A percentile compares a stretch with the other conserved stretches of the same genome.
Evolutionary conservation across 495 filamentous ascomycete species (phyloP).

Genomic region (Oleoguttula mirabilis): DNA sequence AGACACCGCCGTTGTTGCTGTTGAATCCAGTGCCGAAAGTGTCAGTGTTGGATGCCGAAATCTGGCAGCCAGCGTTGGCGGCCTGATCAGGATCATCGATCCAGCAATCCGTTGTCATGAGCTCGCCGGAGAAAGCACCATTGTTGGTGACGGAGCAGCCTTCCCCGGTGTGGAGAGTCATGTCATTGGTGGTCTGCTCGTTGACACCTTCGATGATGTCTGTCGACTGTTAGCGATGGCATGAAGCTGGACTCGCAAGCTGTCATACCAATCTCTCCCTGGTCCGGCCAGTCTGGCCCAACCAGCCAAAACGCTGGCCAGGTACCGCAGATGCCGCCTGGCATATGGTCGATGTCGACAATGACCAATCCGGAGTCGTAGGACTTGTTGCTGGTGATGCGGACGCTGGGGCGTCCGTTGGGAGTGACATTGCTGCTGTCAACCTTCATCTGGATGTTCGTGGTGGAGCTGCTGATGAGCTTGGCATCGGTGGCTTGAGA

Average conservation of each 20-base stretch:
- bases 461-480: constrained; percentile 21
- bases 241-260: too few species aligned
- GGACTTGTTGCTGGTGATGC: constrained; percentile 29
- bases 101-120: constrained; percentile 39
- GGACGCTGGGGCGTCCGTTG: constrained; percentile 28
- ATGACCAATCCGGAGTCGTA: constrained; percentile 29
- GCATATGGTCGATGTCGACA: constrained; percentile 32
- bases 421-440: constrained; percentile 24
- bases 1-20: constrained; percentile 56
- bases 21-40: constrained; percentile 64
- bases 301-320: constrained; percentile 34
- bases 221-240: not conserved
- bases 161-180: constrained; percentile 51
- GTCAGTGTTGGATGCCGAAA: constrained; percentile 5
- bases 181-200: constrained; percentile 45
- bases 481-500: constrained; percentile 18
- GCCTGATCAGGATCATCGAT: constrained; percentile 40
- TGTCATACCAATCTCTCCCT: constrained; percentile 16
- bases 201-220: constrained; percentile 89
- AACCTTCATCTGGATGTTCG: constrained; percentile 21
- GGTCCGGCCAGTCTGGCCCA: constrained; percentile 30
- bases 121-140: constrained; percentile 31
- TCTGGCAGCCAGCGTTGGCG: constrained; percentile 38
- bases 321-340: constrained; percentile 29
- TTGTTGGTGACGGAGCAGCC: constrained; percentile 27